These are phyloP conservation scores for Pseudozyma pruni DNA, from an alignment of 1,284 basidiomycete species.

Conservation along the genomic window DNA sequence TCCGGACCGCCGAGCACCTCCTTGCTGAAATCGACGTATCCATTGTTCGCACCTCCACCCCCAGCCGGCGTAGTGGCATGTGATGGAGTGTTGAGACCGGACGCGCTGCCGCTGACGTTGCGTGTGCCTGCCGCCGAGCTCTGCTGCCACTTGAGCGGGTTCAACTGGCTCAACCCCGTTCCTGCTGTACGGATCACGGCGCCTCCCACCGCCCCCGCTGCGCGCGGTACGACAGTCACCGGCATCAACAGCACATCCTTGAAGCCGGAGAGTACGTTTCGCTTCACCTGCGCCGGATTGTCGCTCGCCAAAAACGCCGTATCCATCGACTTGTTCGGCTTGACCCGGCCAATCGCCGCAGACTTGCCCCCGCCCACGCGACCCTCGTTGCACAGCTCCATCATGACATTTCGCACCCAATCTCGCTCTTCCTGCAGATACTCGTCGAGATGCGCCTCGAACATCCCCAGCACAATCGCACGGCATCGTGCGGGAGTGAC, in stretches of 20 bases:
- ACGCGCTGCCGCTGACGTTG: conserved; percentile 9
- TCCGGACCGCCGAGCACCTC: conserved; percentile 39
- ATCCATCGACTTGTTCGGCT: conserved; percentile 54
- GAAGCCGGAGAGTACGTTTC: conserved; percentile 90
- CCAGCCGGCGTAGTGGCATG: conserved; percentile 8
- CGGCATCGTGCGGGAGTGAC: conserved; percentile 74
- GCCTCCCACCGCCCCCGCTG: conserved; percentile 74
- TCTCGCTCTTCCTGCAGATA: conserved; percentile 94
- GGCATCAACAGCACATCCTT: conserved; percentile 88
- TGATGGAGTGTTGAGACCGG: conserved; percentile 16
- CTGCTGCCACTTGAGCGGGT: conserved; percentile 57
- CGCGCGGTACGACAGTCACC: conserved; percentile 93
- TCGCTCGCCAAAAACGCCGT: conserved; percentile 79
- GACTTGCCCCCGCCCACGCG: conserved; percentile 71
- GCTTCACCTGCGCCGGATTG: conserved; percentile 90
- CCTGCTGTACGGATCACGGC: conserved; percentile 57
- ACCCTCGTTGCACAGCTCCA: conserved; percentile 80
- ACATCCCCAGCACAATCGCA: conserved; percentile 86
- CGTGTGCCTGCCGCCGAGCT: conserved; percentile 15
- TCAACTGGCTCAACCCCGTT: conserved; percentile 47
- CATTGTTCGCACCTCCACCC: conserved; percentile 26
- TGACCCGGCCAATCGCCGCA: conserved; percentile 8
- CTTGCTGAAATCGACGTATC: conserved; percentile 56
- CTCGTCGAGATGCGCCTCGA: conserved; percentile 93
- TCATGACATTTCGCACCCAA: conserved; percentile 79